Percentiles rank a stretch among this genome's conserved stretches.
These are phyloP conservation scores for Trypanosoma lewisi DNA, from an alignment of 208 protist species.

Conservation along the genomic window DNA sequence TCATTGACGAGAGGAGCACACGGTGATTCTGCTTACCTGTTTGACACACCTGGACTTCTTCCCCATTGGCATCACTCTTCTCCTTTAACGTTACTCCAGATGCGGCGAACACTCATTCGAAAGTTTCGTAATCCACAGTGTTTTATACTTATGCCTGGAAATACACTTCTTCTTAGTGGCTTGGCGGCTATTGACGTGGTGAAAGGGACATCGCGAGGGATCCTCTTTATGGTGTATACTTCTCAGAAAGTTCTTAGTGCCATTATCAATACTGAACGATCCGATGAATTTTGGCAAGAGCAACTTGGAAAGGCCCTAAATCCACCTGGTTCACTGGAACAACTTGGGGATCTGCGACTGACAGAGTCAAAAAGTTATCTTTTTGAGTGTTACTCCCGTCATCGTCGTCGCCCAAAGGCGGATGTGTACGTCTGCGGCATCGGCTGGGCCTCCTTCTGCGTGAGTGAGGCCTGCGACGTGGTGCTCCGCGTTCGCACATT, in stretches of 20 bases:
- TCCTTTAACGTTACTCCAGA: conserved; percentile 83
- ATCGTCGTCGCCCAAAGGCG: conserved; percentile 79
- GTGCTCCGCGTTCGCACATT: conserved; percentile 90
- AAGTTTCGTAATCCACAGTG: conserved; percentile 86
- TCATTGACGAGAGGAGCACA: conserved; percentile 38
- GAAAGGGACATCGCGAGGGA: conserved; percentile 59
- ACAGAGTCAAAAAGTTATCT: conserved; percentile 78
- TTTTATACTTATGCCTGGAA: conserved; percentile 77
- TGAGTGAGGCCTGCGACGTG: conserved; percentile 75
- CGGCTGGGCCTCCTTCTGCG: conserved; percentile 86
- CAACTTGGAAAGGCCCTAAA: conserved; percentile 79
- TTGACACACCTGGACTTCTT: conserved; percentile 87
- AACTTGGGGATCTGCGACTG: conserved; percentile 56
- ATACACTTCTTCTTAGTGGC: conserved; percentile 84
- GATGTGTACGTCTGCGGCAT: conserved; percentile 90
- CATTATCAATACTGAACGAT: conserved; percentile 68
- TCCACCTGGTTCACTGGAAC: conserved; percentile 79
- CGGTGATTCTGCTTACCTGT: conserved; percentile 50
- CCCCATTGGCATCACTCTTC: conserved; percentile 86
- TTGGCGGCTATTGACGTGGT: conserved; percentile 86
- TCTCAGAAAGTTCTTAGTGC: conserved; percentile 83
- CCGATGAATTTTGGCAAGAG: conserved; percentile 79
- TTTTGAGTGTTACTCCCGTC: conserved; percentile 84
- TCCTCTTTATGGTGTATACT: conserved; percentile 89
- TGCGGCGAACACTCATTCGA: conserved; percentile 87